Conservation (phyloP, 1,284 basidiomycete species). For the Ustilago cynodontis region DNA sequence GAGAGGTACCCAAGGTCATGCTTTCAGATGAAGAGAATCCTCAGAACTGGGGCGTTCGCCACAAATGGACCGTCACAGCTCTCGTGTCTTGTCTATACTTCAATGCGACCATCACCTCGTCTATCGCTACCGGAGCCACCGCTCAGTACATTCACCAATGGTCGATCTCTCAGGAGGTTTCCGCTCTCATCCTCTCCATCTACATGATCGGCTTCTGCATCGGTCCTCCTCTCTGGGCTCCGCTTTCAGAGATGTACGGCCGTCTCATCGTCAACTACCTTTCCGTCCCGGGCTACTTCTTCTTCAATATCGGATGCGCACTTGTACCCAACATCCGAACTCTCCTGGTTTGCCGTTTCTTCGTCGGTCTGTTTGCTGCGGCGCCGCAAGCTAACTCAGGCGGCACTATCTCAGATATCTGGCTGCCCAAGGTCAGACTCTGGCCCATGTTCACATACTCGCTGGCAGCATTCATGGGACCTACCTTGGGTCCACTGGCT, state of each 20-base stretch:
- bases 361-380: constrained; percentile 54
- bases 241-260: constrained; percentile 53
- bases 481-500: constrained; percentile 31
- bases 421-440: constrained; percentile 23
- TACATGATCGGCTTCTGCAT: constrained; percentile 57
- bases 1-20: constrained; percentile 18
- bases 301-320: constrained; percentile 56
- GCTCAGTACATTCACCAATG: constrained; percentile 40
- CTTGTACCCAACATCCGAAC: constrained; percentile 44
- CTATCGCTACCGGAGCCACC: constrained; percentile 41
- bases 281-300: constrained; percentile 41
- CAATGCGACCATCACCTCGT: constrained; percentile 44
- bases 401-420: constrained; percentile 48
- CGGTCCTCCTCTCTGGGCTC: constrained; percentile 56
- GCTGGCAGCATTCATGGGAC: constrained; percentile 46
- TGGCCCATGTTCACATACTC: constrained; percentile 57
- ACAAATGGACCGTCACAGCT: constrained; percentile 44
- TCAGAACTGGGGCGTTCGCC: constrained; percentile 23
- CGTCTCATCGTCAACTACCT: constrained; percentile 53
- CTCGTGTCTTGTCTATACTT: constrained; percentile 44
- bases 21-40: constrained; percentile 47
- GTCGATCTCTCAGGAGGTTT: constrained; percentile 28
- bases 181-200: constrained; percentile 41
- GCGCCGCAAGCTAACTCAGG: constrained; percentile 44
- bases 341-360: constrained; percentile 46